These are phyloP conservation scores for Scytalidium sp. DNA, from an alignment of 2,329 filamentous ascomycete species.

Conservation along the genomic window DNA sequence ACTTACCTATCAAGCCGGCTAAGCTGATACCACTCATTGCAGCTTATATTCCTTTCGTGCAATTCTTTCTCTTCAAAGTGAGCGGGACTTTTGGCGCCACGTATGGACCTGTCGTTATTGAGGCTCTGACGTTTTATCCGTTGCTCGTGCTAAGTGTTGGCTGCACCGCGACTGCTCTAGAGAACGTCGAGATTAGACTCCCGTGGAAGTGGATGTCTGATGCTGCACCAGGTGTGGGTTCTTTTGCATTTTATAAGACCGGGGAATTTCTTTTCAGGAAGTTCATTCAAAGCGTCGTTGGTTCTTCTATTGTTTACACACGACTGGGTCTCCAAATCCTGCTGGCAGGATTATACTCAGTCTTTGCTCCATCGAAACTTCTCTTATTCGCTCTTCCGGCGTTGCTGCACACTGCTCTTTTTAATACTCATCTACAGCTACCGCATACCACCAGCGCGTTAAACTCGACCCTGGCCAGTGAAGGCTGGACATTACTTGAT, in stretches of 20 bases:
- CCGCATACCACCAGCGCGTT: conserved; percentile 56
- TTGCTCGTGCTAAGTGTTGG: conserved; percentile 62
- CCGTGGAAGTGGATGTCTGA: conserved; percentile 55
- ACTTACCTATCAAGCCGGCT: conserved; percentile 46
- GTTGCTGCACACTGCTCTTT: conserved; percentile 64
- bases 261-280: conserved; percentile 30
- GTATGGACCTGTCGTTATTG: conserved; percentile 73
- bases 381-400: conserved; percentile 68
- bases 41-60: conserved; percentile 69
- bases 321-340: conserved; percentile 70
- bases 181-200: conserved; percentile 53
- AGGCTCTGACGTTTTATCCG: conserved; percentile 70
- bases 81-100: conserved; percentile 65
- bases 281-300: conserved; percentile 50
- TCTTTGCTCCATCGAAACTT: conserved; percentile 66
- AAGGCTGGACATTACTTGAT: conserved; percentile 75
- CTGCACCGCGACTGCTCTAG: conserved; percentile 61
- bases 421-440: conserved; percentile 72
- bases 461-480: conserved; percentile 61
- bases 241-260: conserved; percentile 61
- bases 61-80: conserved; percentile 66
- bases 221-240: conserved; percentile 61
- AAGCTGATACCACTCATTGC: conserved; percentile 69
- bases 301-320: conserved; percentile 61
- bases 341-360: conserved; percentile 61